Conservation (phyloP, 78 protist genomes). For the Chrysochromulina parva region DNA sequence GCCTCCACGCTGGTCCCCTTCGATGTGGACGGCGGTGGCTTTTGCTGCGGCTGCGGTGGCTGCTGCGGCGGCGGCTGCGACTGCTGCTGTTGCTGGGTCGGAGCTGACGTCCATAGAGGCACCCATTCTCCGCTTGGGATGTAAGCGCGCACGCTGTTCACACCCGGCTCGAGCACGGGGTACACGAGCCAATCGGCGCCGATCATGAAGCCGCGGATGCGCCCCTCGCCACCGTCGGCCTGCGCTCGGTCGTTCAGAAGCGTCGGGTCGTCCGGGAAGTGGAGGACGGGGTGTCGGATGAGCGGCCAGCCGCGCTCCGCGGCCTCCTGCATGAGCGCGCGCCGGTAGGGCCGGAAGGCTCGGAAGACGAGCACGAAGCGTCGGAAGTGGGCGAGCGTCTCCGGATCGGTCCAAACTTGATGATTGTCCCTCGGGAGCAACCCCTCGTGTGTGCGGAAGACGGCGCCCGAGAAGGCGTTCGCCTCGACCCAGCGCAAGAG, state of each 20-base stretch:
- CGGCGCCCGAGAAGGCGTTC: not conserved
- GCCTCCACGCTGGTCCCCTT: too few relatives aligned
- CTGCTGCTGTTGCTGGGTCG: too few relatives aligned
- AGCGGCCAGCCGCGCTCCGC: not conserved
- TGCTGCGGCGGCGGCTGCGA: too few relatives aligned
- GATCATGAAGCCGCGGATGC: not conserved
- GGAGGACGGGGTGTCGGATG: slow-evolving; percentile 8
- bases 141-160: not conserved
- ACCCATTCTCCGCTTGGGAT: not conserved
- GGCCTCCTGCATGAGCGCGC: not conserved
- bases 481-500: slow-evolving; percentile 30
- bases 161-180: not conserved
- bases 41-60: too few relatives aligned
- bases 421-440: not conserved
- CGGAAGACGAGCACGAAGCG: not conserved
- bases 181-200: not conserved
- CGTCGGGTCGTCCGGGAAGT: not conserved
- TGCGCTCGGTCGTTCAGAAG: not conserved
- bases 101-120: not conserved
- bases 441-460: slow-evolving; percentile 17
- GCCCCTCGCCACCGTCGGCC: not conserved
- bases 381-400: not conserved
- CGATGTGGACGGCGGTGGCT: too few relatives aligned
- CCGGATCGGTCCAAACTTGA: not conserved
- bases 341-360: not conserved